Evolutionary conservation across 805 yeast genomes (phyloP).

Genomic region (Wickerhamomyces pijperi): DNA sequence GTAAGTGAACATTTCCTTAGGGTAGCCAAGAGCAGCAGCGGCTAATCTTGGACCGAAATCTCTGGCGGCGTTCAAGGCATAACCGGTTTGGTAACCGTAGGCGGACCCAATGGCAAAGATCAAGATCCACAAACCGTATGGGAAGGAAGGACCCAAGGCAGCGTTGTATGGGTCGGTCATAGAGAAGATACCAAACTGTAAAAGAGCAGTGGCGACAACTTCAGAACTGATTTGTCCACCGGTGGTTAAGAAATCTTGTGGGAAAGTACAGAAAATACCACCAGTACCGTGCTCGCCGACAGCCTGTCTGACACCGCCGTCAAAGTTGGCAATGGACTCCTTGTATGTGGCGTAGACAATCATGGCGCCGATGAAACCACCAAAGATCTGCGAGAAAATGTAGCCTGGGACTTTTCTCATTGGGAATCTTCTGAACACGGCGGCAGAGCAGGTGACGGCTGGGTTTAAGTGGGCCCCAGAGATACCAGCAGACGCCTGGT

Average conservation of each 20-base stretch:
- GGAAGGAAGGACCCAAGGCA: conserved; percentile 33
- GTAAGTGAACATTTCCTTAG: conserved; percentile 26
- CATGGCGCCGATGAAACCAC: conserved; percentile 36
- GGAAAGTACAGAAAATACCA: conserved; percentile 35
- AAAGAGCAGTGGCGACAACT: conserved; percentile 30
- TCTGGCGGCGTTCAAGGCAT: conserved; percentile 43
- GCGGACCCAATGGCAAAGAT: conserved; percentile 36
- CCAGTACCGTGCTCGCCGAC: conserved; percentile 25
- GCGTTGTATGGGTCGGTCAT: conserved; percentile 40
- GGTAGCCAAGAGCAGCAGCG: conserved; percentile 35
- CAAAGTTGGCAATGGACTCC: conserved; percentile 26
- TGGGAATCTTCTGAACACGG: conserved; percentile 41
- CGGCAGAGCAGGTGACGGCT: conserved; percentile 36
- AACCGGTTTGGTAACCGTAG: conserved; percentile 42
- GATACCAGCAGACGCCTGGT: conserved; percentile 39
- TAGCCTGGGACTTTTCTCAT: conserved; percentile 34
- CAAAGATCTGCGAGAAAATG: conserved; percentile 35
- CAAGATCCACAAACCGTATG: conserved; percentile 33
- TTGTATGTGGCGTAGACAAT: conserved; percentile 34
- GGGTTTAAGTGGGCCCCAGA: conserved; percentile 53
- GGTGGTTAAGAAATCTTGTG: conserved; percentile 27
- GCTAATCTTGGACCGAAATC: conserved; percentile 46
- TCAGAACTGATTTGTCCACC: conserved; percentile 38
- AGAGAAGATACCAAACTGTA: conserved; percentile 36
- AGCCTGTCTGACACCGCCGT: conserved; percentile 20